A percentile compares a stretch with the other conserved stretches of the same genome.
These are phyloP conservation scores for Microsporum canis DNA, from an alignment of 2,329 filamentous ascomycete species.

Conservation along the genomic window DNA sequence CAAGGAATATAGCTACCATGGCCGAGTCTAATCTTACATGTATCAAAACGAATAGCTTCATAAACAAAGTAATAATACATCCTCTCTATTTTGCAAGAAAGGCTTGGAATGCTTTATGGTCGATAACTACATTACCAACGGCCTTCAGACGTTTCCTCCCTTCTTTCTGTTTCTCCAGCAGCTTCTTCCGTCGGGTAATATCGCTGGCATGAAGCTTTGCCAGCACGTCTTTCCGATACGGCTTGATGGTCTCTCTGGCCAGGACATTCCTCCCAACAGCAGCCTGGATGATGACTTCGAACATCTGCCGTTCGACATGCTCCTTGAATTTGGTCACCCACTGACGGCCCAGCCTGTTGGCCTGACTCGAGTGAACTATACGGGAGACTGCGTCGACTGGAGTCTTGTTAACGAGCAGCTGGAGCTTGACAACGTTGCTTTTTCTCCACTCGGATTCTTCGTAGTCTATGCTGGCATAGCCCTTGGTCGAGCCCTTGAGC, in stretches of 20 bases:
- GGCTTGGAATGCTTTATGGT: conserved; percentile 87
- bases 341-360: conserved; percentile 63
- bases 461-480: conserved; percentile 92
- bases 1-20: neutral
- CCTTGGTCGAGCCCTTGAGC: conserved; percentile 84
- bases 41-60: neutral
- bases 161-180: conserved; percentile 94
- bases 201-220: conserved; percentile 89
- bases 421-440: conserved; percentile 74
- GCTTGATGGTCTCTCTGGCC: conserved; percentile 88
- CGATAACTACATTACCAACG: conserved; percentile 82
- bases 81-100: conserved; percentile 68
- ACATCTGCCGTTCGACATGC: conserved; percentile 93
- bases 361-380: conserved; percentile 72
- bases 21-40: neutral
- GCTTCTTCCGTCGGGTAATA: conserved; percentile 66
- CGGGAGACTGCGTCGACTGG: conserved; percentile 92
- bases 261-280: conserved; percentile 71
- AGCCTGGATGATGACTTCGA: conserved; percentile 91
- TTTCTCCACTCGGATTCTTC: conserved; percentile 83
- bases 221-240: conserved; percentile 89
- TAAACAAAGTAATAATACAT: conserved; percentile 15
- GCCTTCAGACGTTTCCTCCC: conserved; percentile 74
- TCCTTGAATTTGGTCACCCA: conserved; percentile 97
- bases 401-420: conserved; percentile 83